These are phyloP conservation scores for Drechslerella stenobrocha DNA, from an alignment of 2,329 filamentous ascomycete species.

Conservation along the genomic window DNA sequence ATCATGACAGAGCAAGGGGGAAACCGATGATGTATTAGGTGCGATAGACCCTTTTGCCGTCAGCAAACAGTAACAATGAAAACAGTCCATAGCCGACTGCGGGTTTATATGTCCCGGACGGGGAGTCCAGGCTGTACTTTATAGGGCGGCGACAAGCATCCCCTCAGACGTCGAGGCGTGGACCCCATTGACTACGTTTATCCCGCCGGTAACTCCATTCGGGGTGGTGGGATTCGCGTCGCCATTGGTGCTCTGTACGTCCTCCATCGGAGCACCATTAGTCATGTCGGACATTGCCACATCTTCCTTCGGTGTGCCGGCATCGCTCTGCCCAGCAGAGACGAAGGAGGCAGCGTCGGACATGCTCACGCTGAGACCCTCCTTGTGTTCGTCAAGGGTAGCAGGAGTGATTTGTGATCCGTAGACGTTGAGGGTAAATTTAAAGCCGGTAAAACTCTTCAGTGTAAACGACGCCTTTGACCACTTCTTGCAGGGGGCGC, in stretches of 20 bases:
- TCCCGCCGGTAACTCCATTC: slow-evolving; percentile 3
- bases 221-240: slow-evolving; percentile 13
- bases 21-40: neutral
- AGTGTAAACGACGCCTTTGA: slow-evolving; percentile 24
- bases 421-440: slow-evolving; percentile 33
- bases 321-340: slow-evolving; percentile 31
- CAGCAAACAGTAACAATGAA: neutral
- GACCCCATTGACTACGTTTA: slow-evolving; percentile 24
- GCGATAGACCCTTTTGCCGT: slow-evolving; percentile 1
- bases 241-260: slow-evolving; percentile 31
- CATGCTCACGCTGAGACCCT: slow-evolving; percentile 8
- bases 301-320: slow-evolving; percentile 41
- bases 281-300: slow-evolving; percentile 6
- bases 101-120: neutral
- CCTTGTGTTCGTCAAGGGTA: slow-evolving; percentile 19
- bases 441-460: slow-evolving; percentile 46
- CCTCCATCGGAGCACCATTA: slow-evolving; percentile 33
- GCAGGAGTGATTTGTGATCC: slow-evolving; percentile 7
- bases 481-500: slow-evolving; percentile 75
- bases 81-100: no score
- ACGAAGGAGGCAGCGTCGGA: slow-evolving; percentile 38
- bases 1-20: slow-evolving; percentile 1
- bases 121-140: slow-evolving; percentile 1
- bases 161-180: slow-evolving; percentile 30
- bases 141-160: slow-evolving; percentile 9